These are phyloP conservation scores for Coemansia sp. DNA, from an alignment of 371 early-diverging fungal species.

Conservation along the genomic window DNA sequence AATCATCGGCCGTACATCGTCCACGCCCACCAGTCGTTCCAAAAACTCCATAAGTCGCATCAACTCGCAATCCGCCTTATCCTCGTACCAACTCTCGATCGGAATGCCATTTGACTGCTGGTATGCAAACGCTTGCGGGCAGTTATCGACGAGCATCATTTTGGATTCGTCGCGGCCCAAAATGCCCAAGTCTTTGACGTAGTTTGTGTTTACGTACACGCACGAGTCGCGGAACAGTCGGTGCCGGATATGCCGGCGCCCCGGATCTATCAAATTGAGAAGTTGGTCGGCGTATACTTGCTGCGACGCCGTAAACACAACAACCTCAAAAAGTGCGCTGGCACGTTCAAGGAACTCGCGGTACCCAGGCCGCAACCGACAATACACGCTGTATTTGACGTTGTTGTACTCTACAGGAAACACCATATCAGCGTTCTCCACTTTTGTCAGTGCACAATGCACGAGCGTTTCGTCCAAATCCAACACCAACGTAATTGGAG, in stretches of 20 bases:
- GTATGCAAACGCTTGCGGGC: slow-evolving; percentile 63
- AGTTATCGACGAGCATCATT: slow-evolving; percentile 67
- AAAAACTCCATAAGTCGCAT: slow-evolving; percentile 58
- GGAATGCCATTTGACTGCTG: slow-evolving; percentile 70
- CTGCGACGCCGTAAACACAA: slow-evolving; percentile 75
- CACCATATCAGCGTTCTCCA: slow-evolving; percentile 56
- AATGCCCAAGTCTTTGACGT: slow-evolving; percentile 67
- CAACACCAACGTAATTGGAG: slow-evolving; percentile 64
- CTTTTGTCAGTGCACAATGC: slow-evolving; percentile 60
- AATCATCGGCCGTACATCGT: slow-evolving; percentile 64
- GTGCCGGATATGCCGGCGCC: slow-evolving; percentile 54
- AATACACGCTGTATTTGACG: slow-evolving; percentile 53
- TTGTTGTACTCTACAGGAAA: slow-evolving; percentile 64
- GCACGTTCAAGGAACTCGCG: slow-evolving; percentile 56
- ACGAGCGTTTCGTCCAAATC: slow-evolving; percentile 79
- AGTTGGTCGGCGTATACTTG: slow-evolving; percentile 67
- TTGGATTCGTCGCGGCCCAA: slow-evolving; percentile 65
- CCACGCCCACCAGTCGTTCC: slow-evolving; percentile 55
- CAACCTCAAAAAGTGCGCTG: slow-evolving; percentile 64
- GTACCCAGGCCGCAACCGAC: slow-evolving; percentile 54
- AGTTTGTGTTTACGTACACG: slow-evolving; percentile 62
- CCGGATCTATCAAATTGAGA: slow-evolving; percentile 63
- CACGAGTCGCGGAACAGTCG: slow-evolving; percentile 70
- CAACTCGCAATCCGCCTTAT: slow-evolving; percentile 60
- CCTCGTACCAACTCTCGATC: slow-evolving; percentile 70